Percentiles rank a stretch among this genome's conserved stretches.
phyloP scores from a whole-genome alignment of 805 yeast genomes.

The Clavispora vitiphila region DNA sequence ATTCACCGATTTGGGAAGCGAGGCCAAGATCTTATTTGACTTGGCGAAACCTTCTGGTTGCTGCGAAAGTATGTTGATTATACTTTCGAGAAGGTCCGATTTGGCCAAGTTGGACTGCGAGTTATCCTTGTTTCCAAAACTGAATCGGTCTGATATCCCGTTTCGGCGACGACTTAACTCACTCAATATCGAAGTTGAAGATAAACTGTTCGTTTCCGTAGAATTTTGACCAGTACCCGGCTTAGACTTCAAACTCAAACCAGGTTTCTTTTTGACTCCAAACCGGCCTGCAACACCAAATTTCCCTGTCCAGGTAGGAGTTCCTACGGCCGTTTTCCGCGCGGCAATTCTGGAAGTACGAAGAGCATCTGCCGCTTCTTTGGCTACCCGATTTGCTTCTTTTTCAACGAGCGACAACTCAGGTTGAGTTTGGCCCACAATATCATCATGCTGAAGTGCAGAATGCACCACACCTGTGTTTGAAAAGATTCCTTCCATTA shows the following conservation, averaged over 20 bases:
- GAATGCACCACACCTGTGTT: constrained; percentile 62
- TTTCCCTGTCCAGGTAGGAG: constrained; percentile 95
- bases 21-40: constrained; percentile 44
- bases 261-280: constrained; percentile 18
- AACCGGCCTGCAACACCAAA: constrained; percentile 79
- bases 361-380: constrained; percentile 50
- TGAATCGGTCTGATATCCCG: constrained; percentile 6
- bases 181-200: constrained; percentile 49
- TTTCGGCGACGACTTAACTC: constrained; percentile 42
- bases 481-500: constrained; percentile 74
- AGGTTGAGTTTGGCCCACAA: constrained; percentile 53
- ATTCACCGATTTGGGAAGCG: constrained; percentile 21
- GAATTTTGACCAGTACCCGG: background rate
- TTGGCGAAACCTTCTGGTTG: constrained; percentile 38
- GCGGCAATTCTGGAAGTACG: constrained; percentile 56
- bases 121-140: constrained; percentile 8
- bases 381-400: constrained; percentile 59
- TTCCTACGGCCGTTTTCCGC: constrained; percentile 50
- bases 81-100: constrained; percentile 22
- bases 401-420: constrained; percentile 52
- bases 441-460: constrained; percentile 72
- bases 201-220: constrained; percentile 9
- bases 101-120: constrained; percentile 13
- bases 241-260: background rate
- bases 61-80: constrained; percentile 34